Evolutionary conservation across 2,329 filamentous ascomycete genomes (phyloP), one percentile per base, ranked within the genome.

Genomic region (Phialophora macrospora): DNA sequence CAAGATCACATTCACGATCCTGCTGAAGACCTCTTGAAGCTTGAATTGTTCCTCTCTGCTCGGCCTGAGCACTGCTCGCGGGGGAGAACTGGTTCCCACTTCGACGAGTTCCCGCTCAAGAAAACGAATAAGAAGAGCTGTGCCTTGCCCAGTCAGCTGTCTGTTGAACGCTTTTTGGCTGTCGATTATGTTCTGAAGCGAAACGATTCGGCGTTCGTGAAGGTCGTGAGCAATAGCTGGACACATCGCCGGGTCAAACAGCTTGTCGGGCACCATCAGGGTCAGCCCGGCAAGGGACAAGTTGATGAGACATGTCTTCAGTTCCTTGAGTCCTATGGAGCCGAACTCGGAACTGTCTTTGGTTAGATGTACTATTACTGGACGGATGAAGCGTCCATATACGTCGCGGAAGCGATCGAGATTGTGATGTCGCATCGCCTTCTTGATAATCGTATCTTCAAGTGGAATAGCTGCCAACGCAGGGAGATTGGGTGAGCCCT

Each of bases 231-330:
- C 88, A 20, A 97, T 84, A 60, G 82, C 81, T 6, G 85, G 78
- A 57, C 80, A 80, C 38, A 88, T 75, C 1, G 87, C 87, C 1
- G 95, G 95, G 76, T 99, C 95, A 73, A 94, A 95, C 3, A 90
- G 85, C 70, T 89, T 88, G 76, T 96, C 90, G 0, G 96, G 93
- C 2, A 98, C 88, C 74, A 94, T 97, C 2, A 97, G 82, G 68
- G 86, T 85, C 55, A 98, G 82, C 46, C 89, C 86, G 17, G 89
- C 88, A 22, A 93, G 78, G 1, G 91, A 89, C 66, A 97, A 88
- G 58, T 90, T 83, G 30, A 93, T 83, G 87, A 93, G 95, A 4
- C 90, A 89, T 24, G 89, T 78, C 22, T 86, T 84, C 22, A 82
- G 14, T 20, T 65, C 48, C 8, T 63, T 51, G 28, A 62, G 22